Percentiles rank a stretch among this genome's conserved stretches.
Conservation (phyloP, 1,284 basidiomycete genomes). For the Neolentinus lepideus region DNA sequence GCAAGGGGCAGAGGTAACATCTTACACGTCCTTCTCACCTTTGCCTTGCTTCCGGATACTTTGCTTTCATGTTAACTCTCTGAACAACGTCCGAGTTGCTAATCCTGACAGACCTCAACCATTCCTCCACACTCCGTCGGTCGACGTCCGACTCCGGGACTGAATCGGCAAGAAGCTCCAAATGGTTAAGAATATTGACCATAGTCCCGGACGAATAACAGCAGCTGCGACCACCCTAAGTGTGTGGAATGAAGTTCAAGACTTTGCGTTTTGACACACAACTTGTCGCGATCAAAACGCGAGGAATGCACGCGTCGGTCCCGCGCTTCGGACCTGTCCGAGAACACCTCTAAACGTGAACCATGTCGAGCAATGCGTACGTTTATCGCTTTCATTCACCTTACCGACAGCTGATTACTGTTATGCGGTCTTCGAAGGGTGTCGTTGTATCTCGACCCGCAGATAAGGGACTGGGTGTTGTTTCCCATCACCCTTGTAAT, state of each 20-base stretch:
- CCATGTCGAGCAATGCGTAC: conserved; percentile 7
- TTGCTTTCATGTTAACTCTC: conserved; percentile 1
- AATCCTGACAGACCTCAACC: conserved; percentile 22
- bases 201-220: conserved; percentile 7
- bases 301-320: conserved; percentile 3
- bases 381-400: neutral
- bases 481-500: conserved; percentile 98
- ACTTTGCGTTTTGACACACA: neutral
- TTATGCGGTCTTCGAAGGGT: conserved; percentile 33
- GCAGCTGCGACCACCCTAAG: neutral
- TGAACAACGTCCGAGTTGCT: too few species aligned
- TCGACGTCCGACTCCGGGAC: conserved; percentile 22
- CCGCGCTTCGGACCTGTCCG: neutral
- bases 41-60: neutral
- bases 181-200: conserved; percentile 18
- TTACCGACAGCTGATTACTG: neutral
- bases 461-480: conserved; percentile 91
- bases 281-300: neutral
- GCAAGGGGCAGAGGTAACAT: neutral
- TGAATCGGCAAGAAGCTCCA: conserved; percentile 22
- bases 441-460: conserved; percentile 85
- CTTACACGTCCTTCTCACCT: neutral
- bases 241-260: neutral
- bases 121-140: conserved; percentile 25
- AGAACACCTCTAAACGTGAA: conserved; percentile 2